Evolutionary conservation across 768 basidiomycete genomes (phyloP).

Genomic region (Tulasnella sp.): DNA sequence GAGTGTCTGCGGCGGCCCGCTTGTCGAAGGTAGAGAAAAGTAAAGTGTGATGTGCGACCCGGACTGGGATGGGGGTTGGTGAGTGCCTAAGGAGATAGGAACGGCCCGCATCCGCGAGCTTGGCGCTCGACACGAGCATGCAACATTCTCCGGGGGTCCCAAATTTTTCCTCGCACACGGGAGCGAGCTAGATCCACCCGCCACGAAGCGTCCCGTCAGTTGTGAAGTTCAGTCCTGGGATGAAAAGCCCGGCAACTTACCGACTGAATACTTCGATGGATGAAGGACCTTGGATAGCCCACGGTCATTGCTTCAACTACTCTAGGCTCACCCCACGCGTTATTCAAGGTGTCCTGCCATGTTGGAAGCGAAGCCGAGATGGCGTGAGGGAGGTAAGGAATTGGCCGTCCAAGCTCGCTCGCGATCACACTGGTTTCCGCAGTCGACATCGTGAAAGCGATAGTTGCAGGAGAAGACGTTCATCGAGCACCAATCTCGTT

Average conservation of each 20-base stretch:
- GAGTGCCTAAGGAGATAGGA: conserved; percentile 50
- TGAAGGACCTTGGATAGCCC: conserved; percentile 94
- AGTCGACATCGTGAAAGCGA: background rate
- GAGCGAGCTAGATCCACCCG: conserved; percentile 62
- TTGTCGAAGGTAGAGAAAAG: conserved; percentile 50
- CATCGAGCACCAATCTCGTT: no score
- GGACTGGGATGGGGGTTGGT: conserved; percentile 44
- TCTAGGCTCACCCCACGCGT: conserved; percentile 57
- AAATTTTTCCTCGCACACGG: conserved; percentile 74
- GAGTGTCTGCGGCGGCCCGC: conserved; percentile 32
- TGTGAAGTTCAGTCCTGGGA: background rate
- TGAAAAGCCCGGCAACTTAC: conserved; percentile 37
- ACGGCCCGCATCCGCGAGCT: conserved; percentile 69
- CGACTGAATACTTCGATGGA: conserved; percentile 78
- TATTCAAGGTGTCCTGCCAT: conserved; percentile 81
- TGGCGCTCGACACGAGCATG: conserved; percentile 73
- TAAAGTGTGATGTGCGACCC: conserved; percentile 68
- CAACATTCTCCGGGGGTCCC: conserved; percentile 65
- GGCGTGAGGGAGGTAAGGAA: conserved; percentile 59
- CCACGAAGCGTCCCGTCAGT: background rate
- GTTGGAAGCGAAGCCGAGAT: conserved; percentile 91
- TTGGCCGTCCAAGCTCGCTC: conserved; percentile 4
- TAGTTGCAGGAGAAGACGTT: no score
- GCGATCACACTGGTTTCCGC: background rate
- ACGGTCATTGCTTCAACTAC: conserved; percentile 74